Evolutionary conservation across 179 eudicot genomes (phyloP), one percentile per base, ranked within the genome.

Genomic region (Patellifolia procumbens): DNA sequence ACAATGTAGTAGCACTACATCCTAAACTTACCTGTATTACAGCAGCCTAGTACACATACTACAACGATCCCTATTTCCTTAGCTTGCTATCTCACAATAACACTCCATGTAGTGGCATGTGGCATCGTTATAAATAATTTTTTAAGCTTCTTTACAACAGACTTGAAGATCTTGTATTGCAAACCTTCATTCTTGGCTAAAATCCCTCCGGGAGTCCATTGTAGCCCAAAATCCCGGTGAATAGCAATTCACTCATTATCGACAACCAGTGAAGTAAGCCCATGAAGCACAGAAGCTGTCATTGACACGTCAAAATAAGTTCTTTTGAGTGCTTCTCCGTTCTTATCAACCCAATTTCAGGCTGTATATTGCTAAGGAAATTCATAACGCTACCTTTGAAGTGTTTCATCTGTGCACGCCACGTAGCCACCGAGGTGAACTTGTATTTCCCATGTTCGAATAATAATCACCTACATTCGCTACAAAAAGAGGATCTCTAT

Each of bases 401-500:
- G 55, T 32, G 67, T 49, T 63, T 76, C 74, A 85, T 29, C 73
- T 85, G 74, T 68, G 81, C 17, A 70, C 60, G 20, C 88, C 83
- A 68, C 79, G 86, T 35, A 81, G 76, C 91, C 89, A 86, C 43
- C 92, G 82, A 69, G 87, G 77, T 29, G 97, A 83, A 73, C 83
- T 83, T n/a, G 87, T 81, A 81, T 81, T 92, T 52, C 87, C 84
- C 70, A 74, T 79, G 60, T 83, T 81, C 9, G 92, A 85, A 77
- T 86, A 80, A 73, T 88, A 91, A 74, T 92, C 97, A 37, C 96
- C 98, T 24, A 94, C 88, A 64, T 90, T 94, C 24, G 97, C 94
- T 22, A 94, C 97, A 79, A 94, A 94, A 35, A 94, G 86, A 43
- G 97, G 97, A 79, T 94, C 98, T 83, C 97, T 87, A 26, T 92